Evolutionary conservation across 768 basidiomycete species (phyloP).

Genomic region (Suillus plorans): DNA sequence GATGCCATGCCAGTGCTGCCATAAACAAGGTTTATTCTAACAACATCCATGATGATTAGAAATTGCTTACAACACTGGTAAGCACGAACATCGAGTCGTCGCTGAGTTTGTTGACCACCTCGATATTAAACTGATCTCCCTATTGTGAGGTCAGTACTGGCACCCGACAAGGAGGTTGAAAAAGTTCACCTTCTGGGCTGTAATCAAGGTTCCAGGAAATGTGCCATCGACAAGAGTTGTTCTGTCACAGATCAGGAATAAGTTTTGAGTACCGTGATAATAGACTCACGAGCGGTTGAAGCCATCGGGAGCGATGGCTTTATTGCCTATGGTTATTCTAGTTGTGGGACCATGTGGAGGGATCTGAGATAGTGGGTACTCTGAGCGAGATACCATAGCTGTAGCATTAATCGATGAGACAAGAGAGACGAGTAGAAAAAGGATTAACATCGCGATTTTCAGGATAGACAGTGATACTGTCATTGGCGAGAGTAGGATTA

Average conservation of each 20-base stretch:
- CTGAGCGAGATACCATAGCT: constrained; percentile 16
- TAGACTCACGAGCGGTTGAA: constrained; percentile 37
- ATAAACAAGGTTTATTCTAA: neutral
- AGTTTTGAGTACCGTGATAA: neutral
- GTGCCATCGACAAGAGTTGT: constrained; percentile 42
- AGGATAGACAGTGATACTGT: no score
- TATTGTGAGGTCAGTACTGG: constrained; percentile 16
- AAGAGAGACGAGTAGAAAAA: no score
- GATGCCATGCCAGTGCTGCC: constrained; percentile 58
- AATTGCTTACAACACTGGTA: constrained; percentile 47
- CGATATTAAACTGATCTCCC: constrained; percentile 40
- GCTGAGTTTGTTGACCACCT: constrained; percentile 43
- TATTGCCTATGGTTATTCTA: constrained; percentile 37
- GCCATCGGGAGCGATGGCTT: constrained; percentile 46
- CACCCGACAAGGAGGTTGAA: neutral
- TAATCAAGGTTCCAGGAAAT: constrained; percentile 48
- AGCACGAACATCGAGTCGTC: constrained; percentile 47
- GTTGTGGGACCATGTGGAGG: constrained; percentile 16
- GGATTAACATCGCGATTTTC: no score
- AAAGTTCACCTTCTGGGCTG: constrained; percentile 32
- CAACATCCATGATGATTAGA: neutral
- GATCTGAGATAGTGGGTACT: constrained; percentile 5
- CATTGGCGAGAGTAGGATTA: no score
- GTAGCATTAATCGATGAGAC: no score
- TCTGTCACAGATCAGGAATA: constrained; percentile 19